phyloP scores from a whole-genome alignment of 768 basidiomycete genomes.

The Xerocomellus intermedius region DNA sequence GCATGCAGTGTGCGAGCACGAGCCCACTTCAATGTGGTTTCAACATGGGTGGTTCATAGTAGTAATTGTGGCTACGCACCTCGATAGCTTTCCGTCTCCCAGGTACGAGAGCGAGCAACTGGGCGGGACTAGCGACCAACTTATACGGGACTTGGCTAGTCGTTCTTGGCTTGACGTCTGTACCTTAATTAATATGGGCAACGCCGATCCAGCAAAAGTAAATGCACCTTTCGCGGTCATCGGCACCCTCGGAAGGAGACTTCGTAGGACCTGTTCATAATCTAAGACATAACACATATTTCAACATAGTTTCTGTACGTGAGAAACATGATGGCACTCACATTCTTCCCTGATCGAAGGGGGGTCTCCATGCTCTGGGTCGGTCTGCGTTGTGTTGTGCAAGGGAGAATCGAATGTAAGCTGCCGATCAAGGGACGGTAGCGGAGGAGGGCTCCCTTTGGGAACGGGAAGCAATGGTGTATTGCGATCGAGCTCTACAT shows the following conservation, averaged over 20 bases:
- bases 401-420: neutral
- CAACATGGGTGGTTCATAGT: neutral
- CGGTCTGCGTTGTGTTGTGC: neutral
- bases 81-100: conserved; percentile 51
- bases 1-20: conserved; percentile 42
- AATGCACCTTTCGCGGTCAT: conserved; percentile 42
- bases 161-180: conserved; percentile 38
- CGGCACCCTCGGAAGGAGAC: conserved; percentile 41
- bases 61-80: conserved; percentile 29
- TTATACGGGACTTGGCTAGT: conserved; percentile 37
- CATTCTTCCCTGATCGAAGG: conserved; percentile 15
- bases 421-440: conserved; percentile 31
- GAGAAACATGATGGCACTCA: conserved; percentile 8
- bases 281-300: conserved; percentile 21
- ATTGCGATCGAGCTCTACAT: conserved; percentile 47
- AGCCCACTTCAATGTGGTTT: conserved; percentile 37
- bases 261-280: conserved; percentile 33
- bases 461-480: conserved; percentile 37
- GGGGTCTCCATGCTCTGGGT: neutral
- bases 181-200: neutral
- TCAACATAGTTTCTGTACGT: neutral
- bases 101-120: conserved; percentile 36
- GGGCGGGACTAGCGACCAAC: conserved; percentile 34
- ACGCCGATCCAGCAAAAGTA: neutral
- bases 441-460: conserved; percentile 16